phyloP scores from a whole-genome alignment of 176 grass and related monocot species.

The Cenchrus fungigraminus region DNA sequence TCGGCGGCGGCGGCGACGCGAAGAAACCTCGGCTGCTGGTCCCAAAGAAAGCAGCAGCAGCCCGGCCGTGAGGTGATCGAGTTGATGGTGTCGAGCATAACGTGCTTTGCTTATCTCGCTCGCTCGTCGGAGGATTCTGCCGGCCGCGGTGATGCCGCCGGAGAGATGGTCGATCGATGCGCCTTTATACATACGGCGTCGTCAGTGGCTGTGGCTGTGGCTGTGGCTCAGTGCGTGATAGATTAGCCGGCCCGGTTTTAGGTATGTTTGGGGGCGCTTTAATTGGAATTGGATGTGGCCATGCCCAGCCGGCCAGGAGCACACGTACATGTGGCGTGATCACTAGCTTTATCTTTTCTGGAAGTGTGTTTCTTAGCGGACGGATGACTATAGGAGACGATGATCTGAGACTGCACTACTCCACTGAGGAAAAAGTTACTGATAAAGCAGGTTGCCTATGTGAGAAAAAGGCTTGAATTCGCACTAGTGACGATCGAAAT shows the following conservation, averaged over 20 bases:
- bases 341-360: too few species aligned
- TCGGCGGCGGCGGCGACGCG: not conserved
- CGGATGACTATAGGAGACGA: not conserved
- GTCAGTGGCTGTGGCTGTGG: too few species aligned
- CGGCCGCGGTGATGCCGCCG: not conserved
- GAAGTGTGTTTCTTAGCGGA: not conserved
- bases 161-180: not conserved
- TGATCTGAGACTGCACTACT: not conserved
- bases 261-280: too few species aligned
- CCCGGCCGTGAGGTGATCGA: too few species aligned
- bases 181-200: not conserved
- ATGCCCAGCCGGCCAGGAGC: too few species aligned
- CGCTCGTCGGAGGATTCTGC: not conserved
- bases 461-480: not conserved
- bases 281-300: too few species aligned
- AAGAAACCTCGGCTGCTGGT: not conserved
- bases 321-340: too few species aligned
- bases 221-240: not conserved
- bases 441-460: not conserved
- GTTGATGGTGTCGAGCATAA: not conserved
- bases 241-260: too few species aligned
- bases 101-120: slow-evolving; percentile 15
- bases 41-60: not conserved
- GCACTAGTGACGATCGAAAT: not conserved
- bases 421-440: not conserved